Percentiles rank a stretch among this genome's conserved stretches.
phyloP scores from a whole-genome alignment of 1,284 basidiomycete genomes.

The Sporisorium reilianum region DNA sequence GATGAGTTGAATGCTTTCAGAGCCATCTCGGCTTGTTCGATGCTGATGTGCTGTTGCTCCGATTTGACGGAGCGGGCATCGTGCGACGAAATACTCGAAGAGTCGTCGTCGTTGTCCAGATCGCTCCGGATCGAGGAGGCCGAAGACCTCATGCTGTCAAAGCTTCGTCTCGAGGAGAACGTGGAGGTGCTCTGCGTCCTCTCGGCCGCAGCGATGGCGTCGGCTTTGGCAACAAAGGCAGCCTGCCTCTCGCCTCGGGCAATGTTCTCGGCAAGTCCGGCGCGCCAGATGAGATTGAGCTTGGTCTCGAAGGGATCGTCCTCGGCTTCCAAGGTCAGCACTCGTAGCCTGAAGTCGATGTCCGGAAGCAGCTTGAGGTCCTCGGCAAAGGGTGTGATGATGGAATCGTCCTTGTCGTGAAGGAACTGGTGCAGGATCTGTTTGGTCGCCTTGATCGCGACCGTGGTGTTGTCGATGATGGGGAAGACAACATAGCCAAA shows the following conservation, averaged over 20 bases:
- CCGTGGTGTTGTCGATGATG: slow-evolving; percentile 70
- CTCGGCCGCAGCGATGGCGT: slow-evolving; percentile 63
- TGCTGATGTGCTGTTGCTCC: slow-evolving; percentile 21
- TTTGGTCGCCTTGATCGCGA: slow-evolving; percentile 71
- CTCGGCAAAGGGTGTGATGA: slow-evolving; percentile 62
- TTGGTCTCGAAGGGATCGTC: slow-evolving; percentile 89
- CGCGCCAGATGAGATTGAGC: slow-evolving; percentile 82
- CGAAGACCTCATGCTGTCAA: slow-evolving; percentile 16
- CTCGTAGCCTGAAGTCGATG: slow-evolving; percentile 74
- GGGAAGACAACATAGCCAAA: slow-evolving; percentile 79
- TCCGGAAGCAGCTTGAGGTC: slow-evolving; percentile 72
- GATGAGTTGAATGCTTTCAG: slow-evolving; percentile 81
- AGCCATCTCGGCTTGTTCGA: slow-evolving; percentile 78
- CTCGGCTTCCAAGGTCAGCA: slow-evolving; percentile 80
- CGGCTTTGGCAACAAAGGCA: slow-evolving; percentile 83
- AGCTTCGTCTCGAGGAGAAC: slow-evolving; percentile 23
- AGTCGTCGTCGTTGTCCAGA: slow-evolving; percentile 1
- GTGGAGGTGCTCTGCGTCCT: slow-evolving; percentile 68
- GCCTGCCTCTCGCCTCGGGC: slow-evolving; percentile 82
- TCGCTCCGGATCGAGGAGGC: slow-evolving; percentile 7
- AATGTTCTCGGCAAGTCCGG: slow-evolving; percentile 81
- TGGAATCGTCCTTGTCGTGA: slow-evolving; percentile 59
- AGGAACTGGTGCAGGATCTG: slow-evolving; percentile 71
- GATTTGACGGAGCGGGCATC: slow-evolving; percentile 11
- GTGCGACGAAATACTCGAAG: slow-evolving; percentile 22